phyloP scores from a whole-genome alignment of 2,329 filamentous ascomycete genomes.

The Beauveria pseudobassiana region DNA sequence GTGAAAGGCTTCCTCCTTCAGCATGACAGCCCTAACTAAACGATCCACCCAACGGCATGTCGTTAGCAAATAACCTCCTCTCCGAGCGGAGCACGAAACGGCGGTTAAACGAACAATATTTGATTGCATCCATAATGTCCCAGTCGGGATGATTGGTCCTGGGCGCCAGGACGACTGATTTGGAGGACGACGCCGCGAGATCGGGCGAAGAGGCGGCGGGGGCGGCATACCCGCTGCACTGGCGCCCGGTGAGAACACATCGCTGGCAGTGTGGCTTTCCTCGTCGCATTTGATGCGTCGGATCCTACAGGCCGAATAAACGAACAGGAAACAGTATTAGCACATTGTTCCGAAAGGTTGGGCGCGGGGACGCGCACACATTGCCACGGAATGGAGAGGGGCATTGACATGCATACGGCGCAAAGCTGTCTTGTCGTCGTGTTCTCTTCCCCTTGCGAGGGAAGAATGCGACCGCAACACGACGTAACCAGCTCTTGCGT shows the following conservation, averaged over 20 bases:
- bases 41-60: background rate
- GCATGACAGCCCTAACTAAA: slow-evolving; percentile 5
- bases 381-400: background rate
- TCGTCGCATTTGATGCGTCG: slow-evolving; percentile 11
- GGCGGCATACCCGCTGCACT: slow-evolving; percentile 6
- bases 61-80: background rate
- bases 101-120: slow-evolving; percentile 8
- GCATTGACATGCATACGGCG: background rate
- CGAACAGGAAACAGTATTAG: background rate
- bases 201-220: background rate
- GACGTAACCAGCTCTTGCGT: background rate
- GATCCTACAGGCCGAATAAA: background rate
- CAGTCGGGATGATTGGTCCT: background rate
- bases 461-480: background rate
- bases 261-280: slow-evolving; percentile 8
- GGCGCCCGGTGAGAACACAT: slow-evolving; percentile 7
- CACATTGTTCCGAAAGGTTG: background rate
- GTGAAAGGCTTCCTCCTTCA: slow-evolving; percentile 6
- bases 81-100: background rate
- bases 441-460: no score
- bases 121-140: slow-evolving; percentile 10
- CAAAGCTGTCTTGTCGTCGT: background rate
- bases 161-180: background rate
- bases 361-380: background rate
- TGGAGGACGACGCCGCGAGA: background rate